phyloP scores from a whole-genome alignment of 257 asterid species.

The Phtheirospermum japonicum region DNA sequence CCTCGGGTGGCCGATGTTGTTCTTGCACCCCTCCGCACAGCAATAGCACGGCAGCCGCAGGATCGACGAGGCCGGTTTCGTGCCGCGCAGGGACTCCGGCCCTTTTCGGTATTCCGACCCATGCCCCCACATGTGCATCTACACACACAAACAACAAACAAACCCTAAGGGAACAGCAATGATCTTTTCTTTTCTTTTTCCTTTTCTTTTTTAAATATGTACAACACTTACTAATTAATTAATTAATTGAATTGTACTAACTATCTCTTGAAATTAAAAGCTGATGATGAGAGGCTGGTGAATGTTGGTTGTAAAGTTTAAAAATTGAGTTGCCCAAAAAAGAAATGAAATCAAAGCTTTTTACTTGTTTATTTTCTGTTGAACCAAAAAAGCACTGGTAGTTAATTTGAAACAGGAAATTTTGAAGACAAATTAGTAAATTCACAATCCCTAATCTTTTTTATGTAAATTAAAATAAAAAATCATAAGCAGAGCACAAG shows the following conservation, averaged over 20 bases:
- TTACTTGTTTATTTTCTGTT: not conserved
- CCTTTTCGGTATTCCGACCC: slow-evolving; percentile 88
- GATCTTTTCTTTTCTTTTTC: too few species aligned
- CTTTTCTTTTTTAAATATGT: not conserved
- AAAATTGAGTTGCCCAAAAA: slow-evolving; percentile 1
- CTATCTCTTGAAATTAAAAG: too few species aligned
- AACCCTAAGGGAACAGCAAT: too few species aligned
- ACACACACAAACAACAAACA: not conserved
- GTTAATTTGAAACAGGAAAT: too few species aligned
- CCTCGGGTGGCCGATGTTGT: slow-evolving; percentile 75
- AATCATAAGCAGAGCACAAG: too few species aligned
- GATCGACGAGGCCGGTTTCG: slow-evolving; percentile 62
- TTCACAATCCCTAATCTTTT: too few species aligned
- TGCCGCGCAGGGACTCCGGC: slow-evolving; percentile 81
- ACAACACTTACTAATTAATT: too few species aligned
- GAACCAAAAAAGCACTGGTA: too few species aligned
- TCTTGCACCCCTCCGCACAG: slow-evolving; percentile 89
- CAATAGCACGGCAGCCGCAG: slow-evolving; percentile 79
- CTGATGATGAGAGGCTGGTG: not conserved
- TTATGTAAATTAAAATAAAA: too few species aligned
- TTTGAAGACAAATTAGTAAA: too few species aligned
- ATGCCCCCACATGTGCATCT: slow-evolving; percentile 99
- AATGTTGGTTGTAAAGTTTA: slow-evolving; percentile 7
- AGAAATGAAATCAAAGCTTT: not conserved
- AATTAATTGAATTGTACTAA: too few species aligned